phyloP scores from a whole-genome alignment of 208 protist species.

The Balamuthia mandrillaris region DNA sequence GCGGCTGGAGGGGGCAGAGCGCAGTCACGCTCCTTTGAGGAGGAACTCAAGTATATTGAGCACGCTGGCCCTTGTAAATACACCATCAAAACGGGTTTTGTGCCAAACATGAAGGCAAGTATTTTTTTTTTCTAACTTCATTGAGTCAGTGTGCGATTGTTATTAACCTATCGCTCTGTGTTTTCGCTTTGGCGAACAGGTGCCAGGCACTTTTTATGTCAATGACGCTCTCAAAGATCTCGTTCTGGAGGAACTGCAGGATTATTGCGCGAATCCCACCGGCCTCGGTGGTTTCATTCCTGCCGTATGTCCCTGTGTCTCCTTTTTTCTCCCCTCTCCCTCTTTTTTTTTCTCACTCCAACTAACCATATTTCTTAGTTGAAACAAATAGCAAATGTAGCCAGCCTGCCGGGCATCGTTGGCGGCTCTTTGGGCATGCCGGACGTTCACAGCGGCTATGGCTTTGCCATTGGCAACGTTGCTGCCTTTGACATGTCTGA shows the following conservation, averaged over 20 bases:
- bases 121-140: neutral
- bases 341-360: too few relatives aligned
- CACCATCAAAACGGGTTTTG: neutral
- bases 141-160: neutral
- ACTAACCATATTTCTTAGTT: neutral
- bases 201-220: slow-evolving; percentile 70
- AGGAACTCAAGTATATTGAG: neutral
- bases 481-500: slow-evolving; percentile 84
- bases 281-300: slow-evolving; percentile 71
- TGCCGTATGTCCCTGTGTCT: slow-evolving; percentile 50
- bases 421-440: slow-evolving; percentile 78
- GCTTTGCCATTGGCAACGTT: slow-evolving; percentile 89
- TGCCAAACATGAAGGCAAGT: neutral
- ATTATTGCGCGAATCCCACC: neutral
- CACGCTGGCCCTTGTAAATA: neutral
- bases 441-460: slow-evolving; percentile 85
- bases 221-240: slow-evolving; percentile 66
- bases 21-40: neutral
- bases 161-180: neutral
- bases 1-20: too few relatives aligned
- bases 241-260: slow-evolving; percentile 73
- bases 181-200: neutral
- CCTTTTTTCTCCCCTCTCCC: too few relatives aligned
- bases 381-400: slow-evolving; percentile 82
- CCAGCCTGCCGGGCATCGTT: slow-evolving; percentile 81